phyloP scores from a whole-genome alignment of 108 stramenopile genomes.

The Cyclostephanos invisitatus region DNA sequence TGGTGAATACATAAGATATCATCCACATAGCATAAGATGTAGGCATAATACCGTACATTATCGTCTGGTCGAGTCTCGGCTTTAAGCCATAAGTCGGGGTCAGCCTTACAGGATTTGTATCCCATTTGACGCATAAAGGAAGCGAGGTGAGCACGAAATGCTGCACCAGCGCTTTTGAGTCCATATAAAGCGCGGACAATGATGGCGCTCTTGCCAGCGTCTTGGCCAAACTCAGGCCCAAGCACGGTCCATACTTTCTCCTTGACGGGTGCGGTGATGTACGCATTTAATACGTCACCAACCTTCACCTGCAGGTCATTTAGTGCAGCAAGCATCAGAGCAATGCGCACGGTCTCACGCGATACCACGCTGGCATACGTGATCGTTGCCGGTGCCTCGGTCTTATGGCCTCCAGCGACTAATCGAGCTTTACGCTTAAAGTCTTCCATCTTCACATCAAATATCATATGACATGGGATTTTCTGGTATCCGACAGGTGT shows the following conservation, averaged over 20 bases:
- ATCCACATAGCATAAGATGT: slow-evolving; percentile 28
- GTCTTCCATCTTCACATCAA: too few relatives aligned
- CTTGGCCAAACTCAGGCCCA: slow-evolving; percentile 39
- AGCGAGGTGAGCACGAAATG: slow-evolving; percentile 15
- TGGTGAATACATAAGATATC: slow-evolving; percentile 16
- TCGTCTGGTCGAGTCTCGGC: background rate
- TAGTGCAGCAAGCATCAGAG: slow-evolving; percentile 50
- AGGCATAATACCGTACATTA: slow-evolving; percentile 36
- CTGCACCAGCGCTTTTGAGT: background rate
- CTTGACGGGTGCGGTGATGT: too few relatives aligned
- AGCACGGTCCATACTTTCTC: slow-evolving; percentile 1
- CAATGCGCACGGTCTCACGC: slow-evolving; percentile 46
- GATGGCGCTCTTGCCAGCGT: slow-evolving; percentile 2
- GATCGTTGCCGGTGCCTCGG: slow-evolving; percentile 37
- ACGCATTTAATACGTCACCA: slow-evolving; percentile 24
- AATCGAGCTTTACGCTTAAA: too few relatives aligned
- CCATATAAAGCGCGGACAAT: slow-evolving; percentile 47
- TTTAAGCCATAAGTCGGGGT: slow-evolving; percentile 51
- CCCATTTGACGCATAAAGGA: slow-evolving; percentile 39
- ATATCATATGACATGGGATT: too few relatives aligned
- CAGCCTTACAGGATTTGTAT: slow-evolving; percentile 20
- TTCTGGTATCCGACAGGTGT: slow-evolving; percentile 36
- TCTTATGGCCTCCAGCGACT: slow-evolving; percentile 57
- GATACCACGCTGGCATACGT: slow-evolving; percentile 17
- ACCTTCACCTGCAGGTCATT: slow-evolving; percentile 26